Percentiles rank a stretch among this genome's conserved stretches.
Evolutionary conservation across 2,329 filamentous ascomycete species (phyloP).

Genomic region (Microdochium trichocladiopsis): DNA sequence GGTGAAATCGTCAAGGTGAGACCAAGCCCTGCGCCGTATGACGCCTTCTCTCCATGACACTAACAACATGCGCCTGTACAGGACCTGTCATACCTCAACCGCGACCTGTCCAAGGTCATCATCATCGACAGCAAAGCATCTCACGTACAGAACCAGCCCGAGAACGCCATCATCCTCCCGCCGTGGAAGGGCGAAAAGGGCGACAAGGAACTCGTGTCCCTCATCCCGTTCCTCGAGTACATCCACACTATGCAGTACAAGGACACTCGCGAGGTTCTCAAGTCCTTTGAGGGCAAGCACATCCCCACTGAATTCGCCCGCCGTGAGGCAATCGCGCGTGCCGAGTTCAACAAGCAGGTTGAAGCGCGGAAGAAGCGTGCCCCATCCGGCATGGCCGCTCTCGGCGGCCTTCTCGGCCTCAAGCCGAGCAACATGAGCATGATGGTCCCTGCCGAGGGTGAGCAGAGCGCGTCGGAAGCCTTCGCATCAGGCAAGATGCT

Average conservation of each 20-base stretch:
- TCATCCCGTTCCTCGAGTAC: slow-evolving; percentile 97
- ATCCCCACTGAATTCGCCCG: slow-evolving; percentile 87
- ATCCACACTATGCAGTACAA: slow-evolving; percentile 87
- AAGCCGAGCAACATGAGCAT: slow-evolving; percentile 61
- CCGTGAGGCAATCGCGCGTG: slow-evolving; percentile 77
- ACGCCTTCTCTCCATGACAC: slow-evolving; percentile 10
- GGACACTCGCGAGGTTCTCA: slow-evolving; percentile 80
- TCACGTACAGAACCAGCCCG: slow-evolving; percentile 85
- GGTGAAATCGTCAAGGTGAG: slow-evolving; percentile 91
- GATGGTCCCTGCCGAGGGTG: slow-evolving; percentile 55
- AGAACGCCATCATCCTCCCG: slow-evolving; percentile 87
- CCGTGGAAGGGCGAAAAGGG: slow-evolving; percentile 81
- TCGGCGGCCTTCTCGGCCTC: slow-evolving; percentile 70
- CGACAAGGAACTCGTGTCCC: slow-evolving; percentile 78
- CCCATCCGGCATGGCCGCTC: slow-evolving; percentile 56
- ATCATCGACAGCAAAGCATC: slow-evolving; percentile 80
- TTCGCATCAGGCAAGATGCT: slow-evolving; percentile 94
- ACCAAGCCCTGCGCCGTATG: slow-evolving; percentile 1
- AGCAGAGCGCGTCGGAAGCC: slow-evolving; percentile 66
- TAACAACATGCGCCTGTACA: slow-evolving; percentile 28
- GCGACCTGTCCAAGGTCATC: slow-evolving; percentile 90
- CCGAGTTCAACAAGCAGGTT: slow-evolving; percentile 76
- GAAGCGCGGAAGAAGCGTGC: slow-evolving; percentile 59
- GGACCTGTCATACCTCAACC: slow-evolving; percentile 97
- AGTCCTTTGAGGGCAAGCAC: slow-evolving; percentile 81